phyloP scores from a whole-genome alignment of 345 rosid species.

The Eucalyptus erythrocorys region DNA sequence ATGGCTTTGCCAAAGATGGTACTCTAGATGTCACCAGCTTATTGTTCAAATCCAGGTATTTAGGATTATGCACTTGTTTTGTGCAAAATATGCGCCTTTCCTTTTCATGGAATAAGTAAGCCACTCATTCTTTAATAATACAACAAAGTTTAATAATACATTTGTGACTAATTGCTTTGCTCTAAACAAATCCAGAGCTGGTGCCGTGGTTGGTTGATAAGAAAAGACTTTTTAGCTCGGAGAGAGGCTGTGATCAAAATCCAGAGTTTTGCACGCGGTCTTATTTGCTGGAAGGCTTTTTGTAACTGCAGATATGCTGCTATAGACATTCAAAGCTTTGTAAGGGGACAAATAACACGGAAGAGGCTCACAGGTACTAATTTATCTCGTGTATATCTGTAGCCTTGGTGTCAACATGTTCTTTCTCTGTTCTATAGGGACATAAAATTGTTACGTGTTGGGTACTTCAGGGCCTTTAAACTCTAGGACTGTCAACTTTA shows the following conservation, averaged over 20 bases:
- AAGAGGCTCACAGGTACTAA: conserved; percentile 51
- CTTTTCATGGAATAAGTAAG: neutral
- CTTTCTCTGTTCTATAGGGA: neutral
- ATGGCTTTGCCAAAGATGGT: conserved; percentile 33
- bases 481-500: neutral
- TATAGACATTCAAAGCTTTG: conserved; percentile 38
- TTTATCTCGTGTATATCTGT: neutral
- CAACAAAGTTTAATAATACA: neutral
- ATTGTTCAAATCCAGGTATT: conserved; percentile 53
- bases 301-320: conserved; percentile 37
- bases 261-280: conserved; percentile 41
- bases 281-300: conserved; percentile 18
- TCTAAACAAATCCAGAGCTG: conserved; percentile 23
- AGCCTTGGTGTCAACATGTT: neutral
- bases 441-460: neutral
- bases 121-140: neutral
- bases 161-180: neutral
- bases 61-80: neutral
- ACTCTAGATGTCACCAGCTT: conserved; percentile 6
- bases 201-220: conserved; percentile 52
- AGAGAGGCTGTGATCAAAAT: conserved; percentile 38
- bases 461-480: neutral
- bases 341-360: conserved; percentile 39
- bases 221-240: conserved; percentile 27
- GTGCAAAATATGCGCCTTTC: neutral